phyloP scores from a whole-genome alignment of 345 rosid species.

The Crucihimalaya himalaica region DNA sequence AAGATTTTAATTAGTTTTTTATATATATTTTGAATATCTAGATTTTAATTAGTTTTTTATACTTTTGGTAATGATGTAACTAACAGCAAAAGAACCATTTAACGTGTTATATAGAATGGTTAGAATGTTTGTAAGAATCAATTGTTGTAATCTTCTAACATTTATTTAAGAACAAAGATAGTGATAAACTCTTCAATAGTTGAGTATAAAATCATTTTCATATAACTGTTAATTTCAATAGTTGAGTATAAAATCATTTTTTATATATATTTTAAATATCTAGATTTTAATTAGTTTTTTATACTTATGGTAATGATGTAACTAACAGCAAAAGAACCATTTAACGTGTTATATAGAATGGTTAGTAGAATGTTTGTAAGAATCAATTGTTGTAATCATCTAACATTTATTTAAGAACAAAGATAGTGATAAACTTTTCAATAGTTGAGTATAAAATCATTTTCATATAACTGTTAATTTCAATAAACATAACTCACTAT shows the following conservation, averaged over 20 bases:
- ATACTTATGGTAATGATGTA: too few relatives aligned
- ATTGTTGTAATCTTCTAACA: neutral
- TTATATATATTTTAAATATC: too few relatives aligned
- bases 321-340: too few relatives aligned
- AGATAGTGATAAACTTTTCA: neutral
- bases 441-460: neutral
- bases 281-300: too few relatives aligned
- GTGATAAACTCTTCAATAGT: neutral
- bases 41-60: too few relatives aligned
- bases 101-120: too few relatives aligned
- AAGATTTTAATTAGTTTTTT: too few relatives aligned
- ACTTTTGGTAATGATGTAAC: too few relatives aligned
- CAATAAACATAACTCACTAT: neutral
- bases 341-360: too few relatives aligned
- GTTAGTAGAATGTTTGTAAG: neutral
- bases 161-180: neutral
- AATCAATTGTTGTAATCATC: neutral
- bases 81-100: too few relatives aligned
- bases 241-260: neutral
- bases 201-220: neutral
- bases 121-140: neutral
- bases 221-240: neutral
- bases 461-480: neutral
- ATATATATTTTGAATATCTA: too few relatives aligned
- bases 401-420: neutral